Base-by-base conservation (phyloP, 805 yeast genomes). In the Candida sithepensis region DNA sequence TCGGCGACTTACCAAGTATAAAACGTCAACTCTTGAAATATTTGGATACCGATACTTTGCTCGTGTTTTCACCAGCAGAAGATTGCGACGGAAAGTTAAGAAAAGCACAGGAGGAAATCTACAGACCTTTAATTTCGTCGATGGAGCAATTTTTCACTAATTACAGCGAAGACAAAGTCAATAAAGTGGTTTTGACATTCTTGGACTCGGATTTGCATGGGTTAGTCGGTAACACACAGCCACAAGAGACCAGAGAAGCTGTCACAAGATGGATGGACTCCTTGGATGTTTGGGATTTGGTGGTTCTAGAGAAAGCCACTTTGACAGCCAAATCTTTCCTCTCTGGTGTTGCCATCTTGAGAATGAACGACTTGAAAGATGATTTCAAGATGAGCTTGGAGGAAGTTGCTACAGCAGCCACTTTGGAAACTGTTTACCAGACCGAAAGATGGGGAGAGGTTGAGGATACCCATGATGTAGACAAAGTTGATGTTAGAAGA, bases 381-480 rank as follows among this genome's bases (percentile, higher is more conserved):
- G 42, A 52, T 2, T 64, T 57, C 37, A 65, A 69, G 45, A 66
- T 77, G 44, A 54, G 80, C 2, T 68, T 87, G 16, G 90, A 85
- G 45, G 87, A 88, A 51, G 75, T 92, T 36, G 85, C 91, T 1
- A 80, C 80, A 58, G 78, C 85, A 48, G 90, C 90, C 9, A 83
- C 85, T 47, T 72, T 94, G 58, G 99, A 94, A 62, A 83, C 84
- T 13, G 81, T 84, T 30, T 79, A 79, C 67, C 99, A 94, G 68
- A 87, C 96, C 32, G 82, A 81, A 20, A 78, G 83, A 60, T 94
- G 99, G 99, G 99, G 99, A 28, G 97, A 92, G 67, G 98, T 92
- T 21, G 98, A 94, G 69, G 99, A 94, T 61, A 89, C 98, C 2
- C 99, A 94, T 63, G 99, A 94, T 65, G 97, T 94, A n/a, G 96